Base-by-base conservation (phyloP, 1,284 basidiomycete species). In the Naganishia albida region DNA sequence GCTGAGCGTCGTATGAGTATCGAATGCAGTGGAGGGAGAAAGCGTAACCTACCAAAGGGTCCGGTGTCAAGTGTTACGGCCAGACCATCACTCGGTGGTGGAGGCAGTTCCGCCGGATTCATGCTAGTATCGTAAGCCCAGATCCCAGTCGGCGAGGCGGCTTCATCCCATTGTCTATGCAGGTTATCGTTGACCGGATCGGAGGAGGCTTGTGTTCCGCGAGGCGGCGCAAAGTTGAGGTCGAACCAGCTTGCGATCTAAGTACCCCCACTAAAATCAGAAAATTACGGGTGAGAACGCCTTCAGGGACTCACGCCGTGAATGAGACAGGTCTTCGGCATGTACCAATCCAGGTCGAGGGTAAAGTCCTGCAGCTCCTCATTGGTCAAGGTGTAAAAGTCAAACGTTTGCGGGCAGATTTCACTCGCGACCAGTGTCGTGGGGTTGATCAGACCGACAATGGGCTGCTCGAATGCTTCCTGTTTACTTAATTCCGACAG, bases 371-470 rank as follows among this genome's bases (percentile, higher is more conserved):
- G 69, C 51, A 80, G 66, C 23, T 79, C 74, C 10, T 75, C 69
- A 38, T 70, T 72, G 7, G 72, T 70, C 63, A 76, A 73, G 12
- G 74, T 75, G 68, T 79, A 75, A 64, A 80, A 80, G 68, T 80
- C 77, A 67, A 80, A 75, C 6, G 71, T 68, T 64, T 74, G 75
- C 2, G 77, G 76, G 20, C 72, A 59, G 62, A 73, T 73, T 15
- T 74, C 69, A 23, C 67, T 67, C 15, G 74, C 69, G 2, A 78
- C 70, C 20, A 80, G 73, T 1, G 75, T 74, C 0, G 70, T 70
- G 2, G 79, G 78, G 1, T 77, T 75, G 67, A 80, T 80, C 70
- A 79, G 78, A 42, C 79, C 79, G 44, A 80, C 77, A 15, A 80
- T 74, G 0, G 78, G 78, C 68, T 80, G 79, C 13, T 74, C 73